Evolutionary conservation across 1,284 basidiomycete species (phyloP), one percentile per base, ranked within the genome.

Genomic region (Cutaneotrichosporon curvatum): DNA sequence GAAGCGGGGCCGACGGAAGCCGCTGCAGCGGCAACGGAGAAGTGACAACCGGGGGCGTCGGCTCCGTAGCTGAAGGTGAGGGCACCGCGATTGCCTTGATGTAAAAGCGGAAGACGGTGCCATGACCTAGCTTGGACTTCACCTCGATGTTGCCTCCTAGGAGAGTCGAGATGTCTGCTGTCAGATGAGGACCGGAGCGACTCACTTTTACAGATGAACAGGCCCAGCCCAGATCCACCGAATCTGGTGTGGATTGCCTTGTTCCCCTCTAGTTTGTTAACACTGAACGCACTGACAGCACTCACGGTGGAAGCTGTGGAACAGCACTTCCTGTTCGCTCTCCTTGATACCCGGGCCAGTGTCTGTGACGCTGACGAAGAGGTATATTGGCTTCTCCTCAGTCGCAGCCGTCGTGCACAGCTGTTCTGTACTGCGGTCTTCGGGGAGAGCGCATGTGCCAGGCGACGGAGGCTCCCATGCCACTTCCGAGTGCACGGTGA

Each of bases 61-160:
- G n/a, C n/a, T n/a, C n/a, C n/a, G n/a, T n/a, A n/a, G n/a, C n/a
- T n/a, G n/a, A n/a, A n/a, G n/a, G n/a, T n/a, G n/a, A n/a, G n/a
- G 18, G 21, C 22, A 21, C 32, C 6, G 32, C 25, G 3, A 12
- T 31, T 3, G 65, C 59, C 33, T 40, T 40, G 37, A 68, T 59
- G 52, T 56, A 70, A 51, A 70, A 67, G 9, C 60, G 57, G 58
- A 70, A 70, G 6, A 58, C 89, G 50, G 52, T 56, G 14, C 63
- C 63, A n/a, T 51, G 33, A 2, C 58, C 61, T 1, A 59, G 40
- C 30, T 57, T 37, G 33, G 54, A 57, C 12, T 50, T 45, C 33
- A 63, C 57, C 36, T 58, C 56, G 41, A 65, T 65, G 2, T 58
- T 49, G 30, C 63, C 63, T 11, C 59, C 58, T n/a, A 62, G 50